Evolutionary conservation across 2,329 filamentous ascomycete species (phyloP), one percentile per base, ranked within the genome.

Genomic region (Ilyonectria mors-panacis): DNA sequence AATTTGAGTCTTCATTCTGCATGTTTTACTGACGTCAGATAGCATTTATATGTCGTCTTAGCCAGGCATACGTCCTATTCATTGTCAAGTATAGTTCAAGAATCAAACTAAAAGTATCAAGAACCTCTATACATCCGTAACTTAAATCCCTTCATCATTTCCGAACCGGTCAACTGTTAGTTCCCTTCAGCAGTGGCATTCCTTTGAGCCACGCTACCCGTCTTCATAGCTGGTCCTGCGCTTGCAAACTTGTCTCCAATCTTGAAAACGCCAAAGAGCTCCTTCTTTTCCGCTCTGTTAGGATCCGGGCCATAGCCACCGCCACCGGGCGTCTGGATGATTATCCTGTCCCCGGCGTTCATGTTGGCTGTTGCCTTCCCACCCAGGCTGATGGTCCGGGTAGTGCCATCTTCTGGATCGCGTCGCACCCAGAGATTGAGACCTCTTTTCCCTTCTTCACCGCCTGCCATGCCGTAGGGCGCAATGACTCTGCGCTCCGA

Each of bases 261-360:
- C 51, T 57, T 63, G 12, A 63, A 63, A n/a, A 53, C 33, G 2
- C 59, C 51, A 7, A 63, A 42, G 15, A 63, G 30, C 33, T 63
- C 51, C 30, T 55, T 56, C 12, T 45, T 47, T 8, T 56, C 37
- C 30, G 23, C 23, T 13, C 28, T 50, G 6, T 37, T 50, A 19
- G 59, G 51, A 50, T 63, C 51, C 15, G 6, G 7, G 3, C 23
- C 35, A 30, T 68, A 58, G 37, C 63, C 28, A 37, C 61, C 35
- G 93, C 63, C 57, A 19, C 63, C 50, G 2, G 57, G 63, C 6
- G 57, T 65, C n/a, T 55, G 48, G 33, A 60, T 21, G 5, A 60
- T 60, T 23, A 60, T 60, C 10, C 48, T 45, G 4, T 60, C 48
- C 5, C 37, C 37, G 2, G 48, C 48, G 7, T 60, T 60, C 48